phyloP scores from a whole-genome alignment of 305 asterid genomes.

The Plantago lanceolata region DNA sequence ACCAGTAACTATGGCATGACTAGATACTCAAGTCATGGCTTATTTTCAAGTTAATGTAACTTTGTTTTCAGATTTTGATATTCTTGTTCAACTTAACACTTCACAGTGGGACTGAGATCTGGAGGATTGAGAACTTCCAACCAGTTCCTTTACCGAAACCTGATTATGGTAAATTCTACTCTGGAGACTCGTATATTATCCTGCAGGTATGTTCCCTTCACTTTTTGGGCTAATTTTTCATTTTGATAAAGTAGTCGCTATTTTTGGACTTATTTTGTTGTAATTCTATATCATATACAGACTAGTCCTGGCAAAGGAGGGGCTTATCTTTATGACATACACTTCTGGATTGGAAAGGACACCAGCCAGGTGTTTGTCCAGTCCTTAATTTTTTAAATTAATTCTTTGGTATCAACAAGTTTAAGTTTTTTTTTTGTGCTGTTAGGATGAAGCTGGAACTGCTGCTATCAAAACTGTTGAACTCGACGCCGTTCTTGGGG shows the following conservation, averaged over 20 bases:
- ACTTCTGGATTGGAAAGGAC: constrained; percentile 77
- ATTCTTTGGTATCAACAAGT: neutral
- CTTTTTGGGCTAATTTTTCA: constrained; percentile 9
- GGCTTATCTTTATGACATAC: constrained; percentile 51
- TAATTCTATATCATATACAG: constrained; percentile 30
- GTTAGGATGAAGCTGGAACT: constrained; percentile 77
- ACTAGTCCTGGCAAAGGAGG: constrained; percentile 55
- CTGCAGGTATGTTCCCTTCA: constrained; percentile 51
- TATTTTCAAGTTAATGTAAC: neutral
- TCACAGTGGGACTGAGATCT: constrained; percentile 71
- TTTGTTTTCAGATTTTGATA: constrained; percentile 10
- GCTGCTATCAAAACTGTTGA: constrained; percentile 76
- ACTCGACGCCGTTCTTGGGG: constrained; percentile 65
- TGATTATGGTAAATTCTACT: constrained; percentile 76
- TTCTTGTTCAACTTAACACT: constrained; percentile 43
- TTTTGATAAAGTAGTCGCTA: constrained; percentile 3
- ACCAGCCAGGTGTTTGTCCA: constrained; percentile 53
- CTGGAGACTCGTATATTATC: constrained; percentile 80
- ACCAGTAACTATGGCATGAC: neutral
- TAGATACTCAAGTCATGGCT: constrained; percentile 4
- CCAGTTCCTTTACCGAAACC: constrained; percentile 86
- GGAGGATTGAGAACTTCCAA: constrained; percentile 88
- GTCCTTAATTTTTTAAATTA: constrained; percentile 15
- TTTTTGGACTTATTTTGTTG: constrained; percentile 14
- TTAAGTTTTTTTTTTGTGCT: constrained; percentile 14